Base-by-base conservation (phyloP, 2,329 filamentous ascomycete genomes). In the Sphaerulina populicola region DNA sequence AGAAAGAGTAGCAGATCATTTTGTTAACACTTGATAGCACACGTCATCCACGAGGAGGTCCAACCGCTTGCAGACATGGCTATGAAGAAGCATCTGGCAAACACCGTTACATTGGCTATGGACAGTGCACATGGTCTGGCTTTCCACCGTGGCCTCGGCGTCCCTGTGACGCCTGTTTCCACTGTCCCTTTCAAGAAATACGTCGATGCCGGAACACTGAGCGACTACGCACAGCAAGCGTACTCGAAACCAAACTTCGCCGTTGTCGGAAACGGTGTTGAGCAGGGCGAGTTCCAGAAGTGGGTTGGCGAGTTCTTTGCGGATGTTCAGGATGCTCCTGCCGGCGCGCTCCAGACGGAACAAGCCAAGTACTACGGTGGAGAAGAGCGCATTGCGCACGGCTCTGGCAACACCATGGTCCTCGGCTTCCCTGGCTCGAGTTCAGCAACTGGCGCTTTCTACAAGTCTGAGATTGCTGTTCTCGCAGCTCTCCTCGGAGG, bases 231-330 rank as follows among this genome's bases (percentile, higher is more conserved):
- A 66, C 76, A 81, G 57, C 77, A 80, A 55, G 90, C 86, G 64
- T 98, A 93, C 72, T 78, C 83, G 64, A 95, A 94, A 78, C 75
- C 84, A 65, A 96, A 95, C 73, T 85, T 98, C 62, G 88, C 91
- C 56, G 76, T 98, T 57, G 84, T 97, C 59, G 88, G 87, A 65
- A 94, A 94, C 65, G 93, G 93, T 59, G 85, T 89, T 59, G 82
- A 83, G 61, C 77, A 88, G 60, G 74, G 77, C 52, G 82, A 86
- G 57, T 76, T 97, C 60, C 79, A 80, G 66, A 94, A 93, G 75
- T 97, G 91, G 90, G 83, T 94, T 57, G 81, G 83, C 66, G 82
- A 94, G 68, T 96, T 96, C 80, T 97, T 98, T 78, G 81, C 82
- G 69, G 77, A 78, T 54, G 76, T 86, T 44, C 78, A 83, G 52